Conservation (phyloP, 75 land plant genomes). For the Selaginella tamariscina region DNA sequence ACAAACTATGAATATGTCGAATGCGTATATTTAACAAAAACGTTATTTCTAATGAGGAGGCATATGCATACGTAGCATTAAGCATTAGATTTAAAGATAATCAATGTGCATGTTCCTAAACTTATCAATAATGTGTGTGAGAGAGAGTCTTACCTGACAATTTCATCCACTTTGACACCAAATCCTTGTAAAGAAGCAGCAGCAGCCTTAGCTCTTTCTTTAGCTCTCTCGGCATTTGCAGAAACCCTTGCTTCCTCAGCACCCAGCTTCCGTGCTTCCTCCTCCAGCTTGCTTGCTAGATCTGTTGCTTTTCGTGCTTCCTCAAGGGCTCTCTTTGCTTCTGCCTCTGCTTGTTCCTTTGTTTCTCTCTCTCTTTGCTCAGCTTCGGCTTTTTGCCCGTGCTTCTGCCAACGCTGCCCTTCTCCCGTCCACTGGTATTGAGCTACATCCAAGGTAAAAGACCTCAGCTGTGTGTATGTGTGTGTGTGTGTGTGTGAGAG, state of each 20-base stretch:
- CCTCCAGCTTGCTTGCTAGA: slow-evolving; percentile 51
- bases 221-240: slow-evolving; percentile 38
- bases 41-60: slow-evolving; percentile 6
- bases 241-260: slow-evolving; percentile 43
- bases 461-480: too few species aligned
- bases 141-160: slow-evolving; percentile 18
- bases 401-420: slow-evolving; percentile 55
- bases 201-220: slow-evolving; percentile 45
- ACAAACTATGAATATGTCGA: too few species aligned
- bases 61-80: background rate
- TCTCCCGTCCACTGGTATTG: slow-evolving; percentile 79
- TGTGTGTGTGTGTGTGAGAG: too few species aligned
- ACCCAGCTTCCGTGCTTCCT: slow-evolving; percentile 50
- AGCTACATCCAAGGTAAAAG: slow-evolving; percentile 30
- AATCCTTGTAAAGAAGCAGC: slow-evolving; percentile 42
- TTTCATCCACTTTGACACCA: slow-evolving; percentile 38
- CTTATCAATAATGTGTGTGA: slow-evolving; percentile 11
- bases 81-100: too few species aligned
- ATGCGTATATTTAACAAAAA: slow-evolving; percentile 29
- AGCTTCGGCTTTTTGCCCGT: slow-evolving; percentile 53
- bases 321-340: slow-evolving; percentile 48
- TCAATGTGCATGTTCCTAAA: slow-evolving; percentile 11
- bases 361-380: slow-evolving; percentile 23
- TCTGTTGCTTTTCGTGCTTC: slow-evolving; percentile 49
- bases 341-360: slow-evolving; percentile 48